Evolutionary conservation across 306 rosid species (phyloP).

Genomic region (Nissolia schottii): DNA sequence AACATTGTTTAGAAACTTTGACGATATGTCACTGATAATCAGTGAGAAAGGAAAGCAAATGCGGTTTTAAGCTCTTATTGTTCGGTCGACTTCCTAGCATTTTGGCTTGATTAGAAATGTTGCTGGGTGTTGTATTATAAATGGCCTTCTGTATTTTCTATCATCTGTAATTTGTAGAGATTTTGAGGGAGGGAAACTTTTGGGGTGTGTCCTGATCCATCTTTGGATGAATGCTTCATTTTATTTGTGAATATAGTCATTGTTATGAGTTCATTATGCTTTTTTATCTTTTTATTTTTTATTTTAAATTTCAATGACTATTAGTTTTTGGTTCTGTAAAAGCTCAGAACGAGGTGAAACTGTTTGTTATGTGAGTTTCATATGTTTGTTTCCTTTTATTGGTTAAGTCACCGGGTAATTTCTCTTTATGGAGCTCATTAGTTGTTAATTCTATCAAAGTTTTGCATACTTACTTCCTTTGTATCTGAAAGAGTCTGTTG

Average conservation of each 20-base stretch:
- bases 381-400: background rate
- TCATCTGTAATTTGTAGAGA: background rate
- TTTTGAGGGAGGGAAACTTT: background rate
- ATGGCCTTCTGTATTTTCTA: background rate
- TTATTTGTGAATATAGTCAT: background rate
- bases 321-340: background rate
- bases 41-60: conserved; percentile 1
- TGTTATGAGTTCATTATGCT: background rate
- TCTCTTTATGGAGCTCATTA: background rate
- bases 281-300: background rate
- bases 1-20: background rate
- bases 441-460: background rate
- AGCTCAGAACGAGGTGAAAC: background rate
- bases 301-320: background rate
- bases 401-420: background rate
- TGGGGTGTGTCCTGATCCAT: background rate
- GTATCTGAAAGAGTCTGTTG: too few species aligned
- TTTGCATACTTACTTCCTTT: background rate
- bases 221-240: conserved; percentile 15
- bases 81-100: background rate
- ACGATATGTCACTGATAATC: background rate
- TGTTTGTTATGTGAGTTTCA: background rate
- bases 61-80: conserved; percentile 6
- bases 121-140: conserved; percentile 13
- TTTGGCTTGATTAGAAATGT: conserved; percentile 6